Conservation (phyloP, 352 stramenopile genomes). For the Pythium rhizo-oryzae region DNA sequence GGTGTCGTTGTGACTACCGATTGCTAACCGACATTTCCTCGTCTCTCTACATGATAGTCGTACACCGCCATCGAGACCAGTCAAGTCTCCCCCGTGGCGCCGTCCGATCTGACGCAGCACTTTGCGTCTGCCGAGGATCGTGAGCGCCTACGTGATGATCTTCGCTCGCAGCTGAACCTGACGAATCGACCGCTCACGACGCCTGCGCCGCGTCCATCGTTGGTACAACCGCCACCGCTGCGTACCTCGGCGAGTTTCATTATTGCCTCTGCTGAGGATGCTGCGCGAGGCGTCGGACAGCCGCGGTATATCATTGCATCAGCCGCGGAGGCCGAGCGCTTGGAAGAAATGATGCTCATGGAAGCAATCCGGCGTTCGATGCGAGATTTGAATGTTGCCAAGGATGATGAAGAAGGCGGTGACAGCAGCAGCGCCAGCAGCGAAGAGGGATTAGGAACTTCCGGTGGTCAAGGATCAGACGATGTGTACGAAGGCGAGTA, state of each 20-base stretch:
- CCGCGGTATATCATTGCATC: constrained; percentile 39
- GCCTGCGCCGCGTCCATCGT: constrained; percentile 28
- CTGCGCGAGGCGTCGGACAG: constrained; percentile 20
- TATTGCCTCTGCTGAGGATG: constrained; percentile 29
- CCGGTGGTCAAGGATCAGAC: not conserved
- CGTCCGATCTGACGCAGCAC: constrained; percentile 21
- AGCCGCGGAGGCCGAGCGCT: constrained; percentile 50
- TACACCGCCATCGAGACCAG: constrained; percentile 15
- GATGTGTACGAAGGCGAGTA: constrained; percentile 16
- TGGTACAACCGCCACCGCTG: not conserved
- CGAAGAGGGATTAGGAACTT: not conserved
- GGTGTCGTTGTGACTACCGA: no score
- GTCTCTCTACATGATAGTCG: constrained; percentile 7
- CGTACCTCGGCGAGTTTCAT: constrained; percentile 22
- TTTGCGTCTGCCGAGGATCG: constrained; percentile 76
- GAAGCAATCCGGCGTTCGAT: constrained; percentile 84
- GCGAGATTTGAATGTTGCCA: constrained; percentile 54
- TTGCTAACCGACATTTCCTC: no score
- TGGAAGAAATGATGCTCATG: constrained; percentile 85
- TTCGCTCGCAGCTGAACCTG: constrained; percentile 73
- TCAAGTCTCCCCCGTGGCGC: constrained; percentile 10
- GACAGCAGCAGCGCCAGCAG: not conserved
- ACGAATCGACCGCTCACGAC: constrained; percentile 51
- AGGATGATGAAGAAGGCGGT: constrained; percentile 29
- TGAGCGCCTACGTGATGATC: constrained; percentile 67